Evolutionary conservation across 768 basidiomycete genomes (phyloP).

Genomic region (Gautieria morchelliformis): DNA sequence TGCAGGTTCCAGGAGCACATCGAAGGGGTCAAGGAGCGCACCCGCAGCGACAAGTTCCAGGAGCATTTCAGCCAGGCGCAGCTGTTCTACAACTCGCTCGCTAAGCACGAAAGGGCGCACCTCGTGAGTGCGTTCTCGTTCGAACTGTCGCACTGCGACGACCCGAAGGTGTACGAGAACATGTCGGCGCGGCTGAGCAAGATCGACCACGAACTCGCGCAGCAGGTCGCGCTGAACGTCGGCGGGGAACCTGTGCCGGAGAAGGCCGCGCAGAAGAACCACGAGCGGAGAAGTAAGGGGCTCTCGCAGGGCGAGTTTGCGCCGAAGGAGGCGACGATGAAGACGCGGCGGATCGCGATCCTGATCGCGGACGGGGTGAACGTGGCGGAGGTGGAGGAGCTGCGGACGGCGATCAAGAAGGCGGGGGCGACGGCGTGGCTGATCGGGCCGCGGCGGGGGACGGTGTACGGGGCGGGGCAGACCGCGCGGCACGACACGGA

Average conservation of each 20-base stretch:
- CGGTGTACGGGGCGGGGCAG: neutral
- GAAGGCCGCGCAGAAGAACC: constrained; percentile 40
- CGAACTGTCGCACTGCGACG: constrained; percentile 78
- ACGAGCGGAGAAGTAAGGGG: constrained; percentile 32
- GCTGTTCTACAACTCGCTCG: constrained; percentile 78
- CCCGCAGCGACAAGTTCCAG: constrained; percentile 44
- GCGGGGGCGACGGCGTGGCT: neutral
- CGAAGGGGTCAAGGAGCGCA: constrained; percentile 46
- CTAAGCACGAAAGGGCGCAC: constrained; percentile 59
- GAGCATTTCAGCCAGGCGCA: constrained; percentile 72
- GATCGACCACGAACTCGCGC: constrained; percentile 67
- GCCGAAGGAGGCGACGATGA: constrained; percentile 49
- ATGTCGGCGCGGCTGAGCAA: constrained; percentile 56
- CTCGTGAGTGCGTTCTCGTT: constrained; percentile 64
- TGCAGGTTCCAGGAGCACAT: constrained; percentile 35
- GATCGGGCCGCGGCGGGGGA: constrained; percentile 2
- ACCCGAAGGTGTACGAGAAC: constrained; percentile 55
- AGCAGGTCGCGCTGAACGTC: constrained; percentile 54
- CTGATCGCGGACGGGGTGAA: constrained; percentile 47
- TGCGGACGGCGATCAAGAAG: constrained; percentile 37
- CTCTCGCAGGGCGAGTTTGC: constrained; percentile 31
- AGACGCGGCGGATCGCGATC: constrained; percentile 65
- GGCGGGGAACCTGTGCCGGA: constrained; percentile 51
- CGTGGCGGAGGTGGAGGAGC: constrained; percentile 20
- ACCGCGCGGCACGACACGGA: neutral